phyloP scores from a whole-genome alignment of 345 rosid species.

The Turnera subulata region DNA sequence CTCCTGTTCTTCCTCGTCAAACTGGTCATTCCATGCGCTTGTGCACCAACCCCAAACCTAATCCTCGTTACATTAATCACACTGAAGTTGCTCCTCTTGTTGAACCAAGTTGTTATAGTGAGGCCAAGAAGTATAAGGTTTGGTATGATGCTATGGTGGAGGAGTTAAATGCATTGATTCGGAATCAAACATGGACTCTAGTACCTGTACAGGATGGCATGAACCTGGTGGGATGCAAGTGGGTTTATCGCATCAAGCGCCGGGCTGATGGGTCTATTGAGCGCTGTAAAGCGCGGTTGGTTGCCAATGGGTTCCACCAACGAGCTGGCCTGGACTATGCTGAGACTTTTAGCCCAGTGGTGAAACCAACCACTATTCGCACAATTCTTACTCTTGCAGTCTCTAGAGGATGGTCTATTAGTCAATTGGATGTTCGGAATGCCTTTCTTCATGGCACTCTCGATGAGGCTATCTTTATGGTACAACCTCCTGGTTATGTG shows the following conservation, averaged over 20 bases:
- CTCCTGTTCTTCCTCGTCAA: neutral
- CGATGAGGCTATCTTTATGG: too few species aligned
- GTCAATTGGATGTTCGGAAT: constrained; percentile 1
- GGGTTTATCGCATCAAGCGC: too few species aligned
- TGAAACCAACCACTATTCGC: neutral
- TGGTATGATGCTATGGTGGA: neutral
- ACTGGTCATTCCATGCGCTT: neutral
- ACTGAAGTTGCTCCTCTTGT: neutral
- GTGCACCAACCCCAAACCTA: neutral
- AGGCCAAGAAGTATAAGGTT: neutral
- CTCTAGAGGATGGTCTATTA: neutral
- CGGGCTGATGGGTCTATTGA: neutral
- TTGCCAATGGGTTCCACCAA: neutral
- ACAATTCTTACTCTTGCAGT: neutral
- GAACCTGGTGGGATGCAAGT: neutral
- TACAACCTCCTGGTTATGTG: too few species aligned
- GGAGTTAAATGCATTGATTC: neutral
- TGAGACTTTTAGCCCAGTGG: neutral
- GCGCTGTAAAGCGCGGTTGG: neutral
- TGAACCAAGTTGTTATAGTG: neutral
- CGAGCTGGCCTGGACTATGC: too few species aligned
- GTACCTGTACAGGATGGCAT: neutral
- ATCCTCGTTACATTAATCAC: neutral
- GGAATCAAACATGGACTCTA: neutral
- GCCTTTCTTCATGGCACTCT: neutral